phyloP scores from a whole-genome alignment of 1,284 basidiomycete species.

The Cutaneotrichosporon mucoides region DNA sequence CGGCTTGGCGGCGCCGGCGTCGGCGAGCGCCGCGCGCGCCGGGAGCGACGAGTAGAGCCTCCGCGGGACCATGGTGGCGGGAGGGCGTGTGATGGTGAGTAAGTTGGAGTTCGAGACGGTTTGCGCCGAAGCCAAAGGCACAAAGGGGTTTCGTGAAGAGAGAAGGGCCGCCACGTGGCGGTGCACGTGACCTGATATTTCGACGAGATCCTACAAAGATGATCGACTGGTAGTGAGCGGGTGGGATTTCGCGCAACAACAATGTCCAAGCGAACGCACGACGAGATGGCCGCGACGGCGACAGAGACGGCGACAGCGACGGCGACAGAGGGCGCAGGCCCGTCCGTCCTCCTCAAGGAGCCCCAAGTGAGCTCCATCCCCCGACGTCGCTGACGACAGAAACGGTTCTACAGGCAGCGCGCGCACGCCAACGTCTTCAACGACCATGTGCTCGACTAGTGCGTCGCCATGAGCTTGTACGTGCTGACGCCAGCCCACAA shows the following conservation, averaged over 20 bases:
- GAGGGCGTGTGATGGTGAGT: neutral
- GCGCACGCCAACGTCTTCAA: conserved; percentile 99
- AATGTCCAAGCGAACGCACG: conserved; percentile 38
- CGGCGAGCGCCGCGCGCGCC: neutral
- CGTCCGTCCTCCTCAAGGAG: conserved; percentile 24
- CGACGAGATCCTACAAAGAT: neutral
- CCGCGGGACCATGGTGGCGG: conserved; percentile 29
- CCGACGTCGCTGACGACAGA: conserved; percentile 53
- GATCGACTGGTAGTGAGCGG: too few species aligned
- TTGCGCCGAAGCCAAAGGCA: neutral
- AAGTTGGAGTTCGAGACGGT: neutral
- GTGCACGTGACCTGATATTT: neutral
- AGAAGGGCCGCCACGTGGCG: neutral
- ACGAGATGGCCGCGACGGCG: conserved; percentile 13
- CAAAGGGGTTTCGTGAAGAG: too few species aligned
- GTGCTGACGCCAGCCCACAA: conserved; percentile 55
- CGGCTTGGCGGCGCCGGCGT: conserved; percentile 2
- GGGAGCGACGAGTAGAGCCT: conserved; percentile 34
- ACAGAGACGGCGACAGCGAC: neutral
- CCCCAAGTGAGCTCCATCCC: conserved; percentile 28
- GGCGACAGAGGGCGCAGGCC: conserved; percentile 18
- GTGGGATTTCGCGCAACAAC: neutral
- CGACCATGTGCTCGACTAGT: conserved; percentile 87
- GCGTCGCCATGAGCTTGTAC: conserved; percentile 16
- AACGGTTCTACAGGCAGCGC: conserved; percentile 93